Base-by-base conservation (phyloP, 164 flowering plant genomes). In the Litsea cubeba region DNA sequence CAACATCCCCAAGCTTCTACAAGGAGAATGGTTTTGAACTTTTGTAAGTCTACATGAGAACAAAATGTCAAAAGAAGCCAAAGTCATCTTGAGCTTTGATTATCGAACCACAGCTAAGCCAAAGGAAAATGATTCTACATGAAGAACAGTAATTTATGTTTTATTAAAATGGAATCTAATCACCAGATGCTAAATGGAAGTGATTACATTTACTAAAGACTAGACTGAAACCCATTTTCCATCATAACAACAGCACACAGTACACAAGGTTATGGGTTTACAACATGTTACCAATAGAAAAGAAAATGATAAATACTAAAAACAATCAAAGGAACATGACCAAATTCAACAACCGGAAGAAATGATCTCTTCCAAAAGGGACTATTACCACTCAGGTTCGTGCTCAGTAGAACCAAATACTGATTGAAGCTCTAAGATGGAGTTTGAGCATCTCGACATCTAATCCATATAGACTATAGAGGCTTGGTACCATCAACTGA, bases 1-100 rank as follows among this genome's bases (percentile, higher is more conserved):
- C 76, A 11, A 81, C 68, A 24, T 74, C 73, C 5, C 82, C 80
- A 72, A 71, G 65, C 62, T 72, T 80, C 25, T 72, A 79, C 72
- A 75, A 62, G n/a, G 20, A 77, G 1, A 3, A 22, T 22, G 14
- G 22, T 25, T 14, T 65, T 23, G 6, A 17, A 50, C 5, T 17
- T 40, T 40, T 22, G 28, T 65, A 26, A 65, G 30, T 1, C 17
- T 30, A 65, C 14, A 65, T 63, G 15, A 23, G 18, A 26, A 65
- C 20, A 26, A 26, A 2, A 17, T 30, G 30, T 65, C 20, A 18
- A 25, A 65, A 65, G 46, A 65, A 65, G 18, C 26, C 17, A 30
- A 28, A 30, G 40, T 26, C 5, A 25, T 65, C 28, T 30, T 18
- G n/a, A 65, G 69, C 46, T 18, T 17, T 0, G 46, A 5, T 5